Conservation (phyloP, 805 yeast species). For the Teunomyces gatunensis region DNA sequence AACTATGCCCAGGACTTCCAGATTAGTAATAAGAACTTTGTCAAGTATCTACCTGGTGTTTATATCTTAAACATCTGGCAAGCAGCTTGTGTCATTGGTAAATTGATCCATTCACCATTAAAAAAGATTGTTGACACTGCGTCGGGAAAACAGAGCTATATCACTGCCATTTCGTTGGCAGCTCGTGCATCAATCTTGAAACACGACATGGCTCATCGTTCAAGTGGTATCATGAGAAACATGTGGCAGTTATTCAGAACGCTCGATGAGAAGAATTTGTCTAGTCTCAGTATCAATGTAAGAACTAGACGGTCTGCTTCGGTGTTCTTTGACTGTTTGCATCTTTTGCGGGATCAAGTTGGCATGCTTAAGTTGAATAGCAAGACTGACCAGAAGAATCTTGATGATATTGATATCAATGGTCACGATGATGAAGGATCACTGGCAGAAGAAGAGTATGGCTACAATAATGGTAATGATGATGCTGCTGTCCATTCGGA, state of each 20-base stretch:
- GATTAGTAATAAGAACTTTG: constrained; percentile 55
- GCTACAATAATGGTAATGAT: constrained; percentile 17
- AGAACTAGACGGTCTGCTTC: constrained; percentile 89
- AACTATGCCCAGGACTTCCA: constrained; percentile 65
- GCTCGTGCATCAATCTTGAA: constrained; percentile 80
- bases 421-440: constrained; percentile 20
- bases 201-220: constrained; percentile 89
- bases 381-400: constrained; percentile 22
- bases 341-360: constrained; percentile 79
- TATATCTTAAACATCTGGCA: constrained; percentile 87
- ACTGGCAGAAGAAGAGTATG: constrained; percentile 14
- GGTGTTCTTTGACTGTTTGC: constrained; percentile 86
- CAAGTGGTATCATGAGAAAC: constrained; percentile 90
- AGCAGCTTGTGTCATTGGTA: constrained; percentile 79
- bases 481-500: constrained; percentile 22
- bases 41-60: constrained; percentile 80
- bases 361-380: constrained; percentile 71
- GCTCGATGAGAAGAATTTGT: constrained; percentile 52
- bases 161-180: constrained; percentile 63
- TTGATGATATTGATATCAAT: constrained; percentile 16
- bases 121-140: constrained; percentile 63
- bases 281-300: constrained; percentile 50
- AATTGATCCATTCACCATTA: constrained; percentile 73
- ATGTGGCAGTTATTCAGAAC: constrained; percentile 86
- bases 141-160: constrained; percentile 68